Evolutionary conservation across 495 filamentous ascomycete species (phyloP).

Genomic region (Talaromyces borbonicus): DNA sequence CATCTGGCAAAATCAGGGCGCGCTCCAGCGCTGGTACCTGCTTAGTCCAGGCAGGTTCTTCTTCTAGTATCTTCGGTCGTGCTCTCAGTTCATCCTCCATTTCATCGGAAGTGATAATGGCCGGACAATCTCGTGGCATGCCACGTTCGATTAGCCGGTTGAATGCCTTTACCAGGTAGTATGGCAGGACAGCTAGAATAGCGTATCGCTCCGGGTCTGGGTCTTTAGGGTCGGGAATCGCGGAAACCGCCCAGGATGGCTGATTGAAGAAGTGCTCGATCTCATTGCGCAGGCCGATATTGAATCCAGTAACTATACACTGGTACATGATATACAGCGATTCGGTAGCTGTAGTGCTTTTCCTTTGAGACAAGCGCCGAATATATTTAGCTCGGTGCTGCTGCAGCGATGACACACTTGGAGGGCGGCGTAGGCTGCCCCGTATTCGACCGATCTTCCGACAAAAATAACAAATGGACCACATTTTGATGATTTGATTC

Average conservation of each 20-base stretch:
- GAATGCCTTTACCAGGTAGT: constrained; percentile 15
- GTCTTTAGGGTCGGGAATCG: constrained; percentile 18
- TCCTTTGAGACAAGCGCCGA: neutral
- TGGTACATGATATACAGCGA: constrained; percentile 17
- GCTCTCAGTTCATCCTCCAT: constrained; percentile 10
- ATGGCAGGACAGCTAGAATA: constrained; percentile 13
- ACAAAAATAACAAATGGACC: no score
- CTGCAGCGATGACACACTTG: neutral
- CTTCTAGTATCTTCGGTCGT: constrained; percentile 9
- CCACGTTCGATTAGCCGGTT: constrained; percentile 15
- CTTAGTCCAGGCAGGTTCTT: constrained; percentile 11
- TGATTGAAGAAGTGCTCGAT: constrained; percentile 17
- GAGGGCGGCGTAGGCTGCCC: neutral
- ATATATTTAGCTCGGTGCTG: neutral
- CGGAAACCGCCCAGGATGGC: constrained; percentile 11
- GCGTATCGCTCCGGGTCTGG: constrained; percentile 18
- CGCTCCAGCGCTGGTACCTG: constrained; percentile 11
- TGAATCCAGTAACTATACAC: constrained; percentile 11
- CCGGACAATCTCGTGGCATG: constrained; percentile 13
- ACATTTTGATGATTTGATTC: no score
- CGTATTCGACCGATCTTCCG: no score
- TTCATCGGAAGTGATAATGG: constrained; percentile 10
- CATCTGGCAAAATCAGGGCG: constrained; percentile 10
- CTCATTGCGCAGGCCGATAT: constrained; percentile 15
- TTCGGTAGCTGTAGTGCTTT: constrained; percentile 1